Conservation (phyloP, 257 asterid genomes). For the Dorcoceras hygrometricum region DNA sequence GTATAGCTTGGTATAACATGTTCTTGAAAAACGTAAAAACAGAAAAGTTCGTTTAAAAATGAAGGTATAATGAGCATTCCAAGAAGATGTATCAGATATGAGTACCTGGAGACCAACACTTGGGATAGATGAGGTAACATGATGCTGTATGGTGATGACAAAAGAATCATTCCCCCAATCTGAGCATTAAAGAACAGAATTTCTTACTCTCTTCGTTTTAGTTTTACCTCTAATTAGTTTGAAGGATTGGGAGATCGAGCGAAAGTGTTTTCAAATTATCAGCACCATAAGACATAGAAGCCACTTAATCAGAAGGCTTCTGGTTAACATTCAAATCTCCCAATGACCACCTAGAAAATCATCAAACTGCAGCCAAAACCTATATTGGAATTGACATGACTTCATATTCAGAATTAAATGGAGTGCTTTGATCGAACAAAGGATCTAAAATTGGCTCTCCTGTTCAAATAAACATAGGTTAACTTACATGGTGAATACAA, state of each 20-base stretch:
- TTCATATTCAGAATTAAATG: background rate
- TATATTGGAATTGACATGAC: background rate
- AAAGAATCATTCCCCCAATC: conserved; percentile 47
- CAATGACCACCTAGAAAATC: background rate
- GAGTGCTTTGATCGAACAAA: background rate
- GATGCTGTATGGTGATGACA: conserved; percentile 64
- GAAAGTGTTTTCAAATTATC: background rate
- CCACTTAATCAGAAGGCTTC: conserved; percentile 3
- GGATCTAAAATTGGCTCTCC: background rate
- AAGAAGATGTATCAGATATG: conserved; percentile 5
- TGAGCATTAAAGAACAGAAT: conserved; percentile 34
- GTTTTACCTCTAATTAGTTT: conserved; percentile 3
- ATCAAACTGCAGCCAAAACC: background rate
- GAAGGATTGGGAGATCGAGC: background rate
- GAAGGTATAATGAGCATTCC: conserved; percentile 1
- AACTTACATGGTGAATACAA: background rate
- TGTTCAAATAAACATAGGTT: background rate
- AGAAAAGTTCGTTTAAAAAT: conserved; percentile 3
- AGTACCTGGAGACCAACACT: conserved; percentile 93
- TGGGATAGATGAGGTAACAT: conserved; percentile 86
- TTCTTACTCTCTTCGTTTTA: background rate
- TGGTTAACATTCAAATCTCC: conserved; percentile 2
- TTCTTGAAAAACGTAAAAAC: background rate
- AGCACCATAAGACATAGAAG: conserved; percentile 6
- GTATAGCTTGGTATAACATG: background rate